Evolutionary conservation across 495 filamentous ascomycete species (phyloP).

Genomic region (Penicillium canariense): DNA sequence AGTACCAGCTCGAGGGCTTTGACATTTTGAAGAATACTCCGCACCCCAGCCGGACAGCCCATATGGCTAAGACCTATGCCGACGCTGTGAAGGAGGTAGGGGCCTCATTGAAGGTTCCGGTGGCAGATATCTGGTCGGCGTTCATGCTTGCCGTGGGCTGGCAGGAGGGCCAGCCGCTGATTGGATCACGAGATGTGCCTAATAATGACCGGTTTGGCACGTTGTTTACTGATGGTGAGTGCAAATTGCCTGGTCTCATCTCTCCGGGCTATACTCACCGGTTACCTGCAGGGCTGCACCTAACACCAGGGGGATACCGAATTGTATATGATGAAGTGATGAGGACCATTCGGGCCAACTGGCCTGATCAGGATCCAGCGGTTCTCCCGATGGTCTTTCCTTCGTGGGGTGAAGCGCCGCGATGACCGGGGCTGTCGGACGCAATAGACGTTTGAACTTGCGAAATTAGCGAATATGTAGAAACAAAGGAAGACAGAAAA

Average conservation of each 20-base stretch:
- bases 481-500: neutral
- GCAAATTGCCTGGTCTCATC: neutral
- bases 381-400: conserved; percentile 53
- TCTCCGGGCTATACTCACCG: conserved; percentile 10
- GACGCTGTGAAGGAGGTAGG: conserved; percentile 66
- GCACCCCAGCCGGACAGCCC: conserved; percentile 58
- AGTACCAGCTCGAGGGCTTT: conserved; percentile 59
- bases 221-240: conserved; percentile 60
- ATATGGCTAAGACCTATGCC: conserved; percentile 66
- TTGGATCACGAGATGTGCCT: conserved; percentile 51
- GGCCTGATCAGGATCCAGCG: conserved; percentile 59
- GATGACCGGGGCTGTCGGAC: no score
- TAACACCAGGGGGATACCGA: conserved; percentile 58
- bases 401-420: conserved; percentile 49
- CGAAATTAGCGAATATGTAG: neutral
- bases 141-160: conserved; percentile 66
- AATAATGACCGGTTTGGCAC: conserved; percentile 47
- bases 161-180: conserved; percentile 54
- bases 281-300: conserved; percentile 55
- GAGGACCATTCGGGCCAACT: conserved; percentile 50
- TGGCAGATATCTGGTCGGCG: conserved; percentile 72
- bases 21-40: conserved; percentile 20
- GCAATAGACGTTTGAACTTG: no score
- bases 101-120: conserved; percentile 56
- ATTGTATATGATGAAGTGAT: conserved; percentile 57